Conservation (phyloP, 2,329 filamentous ascomycete species). For the Curvularia spicifera region DNA sequence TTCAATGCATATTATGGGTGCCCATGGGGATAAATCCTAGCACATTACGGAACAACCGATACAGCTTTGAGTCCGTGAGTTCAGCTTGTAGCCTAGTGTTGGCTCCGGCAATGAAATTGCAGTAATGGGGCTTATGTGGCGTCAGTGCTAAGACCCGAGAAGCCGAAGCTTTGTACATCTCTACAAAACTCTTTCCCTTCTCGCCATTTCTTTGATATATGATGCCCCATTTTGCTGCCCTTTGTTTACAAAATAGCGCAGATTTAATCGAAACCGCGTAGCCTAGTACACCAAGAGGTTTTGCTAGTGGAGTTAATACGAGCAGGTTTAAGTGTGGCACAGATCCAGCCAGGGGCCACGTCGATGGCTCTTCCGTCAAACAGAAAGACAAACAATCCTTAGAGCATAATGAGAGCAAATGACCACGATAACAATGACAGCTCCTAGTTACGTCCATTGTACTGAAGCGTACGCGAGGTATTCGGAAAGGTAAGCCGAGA, state of each 20-base stretch:
- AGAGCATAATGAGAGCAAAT: background rate
- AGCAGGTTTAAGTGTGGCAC: background rate
- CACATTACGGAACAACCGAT: background rate
- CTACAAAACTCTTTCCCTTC: background rate
- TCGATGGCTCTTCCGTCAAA: too few relatives aligned
- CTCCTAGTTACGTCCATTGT: background rate
- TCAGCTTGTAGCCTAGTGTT: background rate
- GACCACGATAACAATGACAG: background rate
- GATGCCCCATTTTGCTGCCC: background rate
- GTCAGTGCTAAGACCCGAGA: background rate
- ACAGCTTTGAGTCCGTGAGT: constrained; percentile 2
- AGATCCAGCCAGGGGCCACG: background rate
- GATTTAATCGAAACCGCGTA: background rate
- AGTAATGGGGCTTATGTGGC: background rate
- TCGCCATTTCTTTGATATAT: background rate
- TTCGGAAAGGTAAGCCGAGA: constrained; percentile 1
- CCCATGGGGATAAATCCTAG: constrained; percentile 1
- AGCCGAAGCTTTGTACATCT: background rate
- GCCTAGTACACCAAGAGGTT: background rate
- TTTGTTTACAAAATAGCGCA: background rate
- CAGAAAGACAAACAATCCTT: background rate
- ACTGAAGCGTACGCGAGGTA: constrained; percentile 3
- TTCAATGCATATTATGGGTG: constrained; percentile 7
- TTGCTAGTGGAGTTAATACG: too few relatives aligned
- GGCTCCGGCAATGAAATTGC: background rate